Evolutionary conservation across 441 rosid species (phyloP).

Genomic region (Mallotus japonicus): DNA sequence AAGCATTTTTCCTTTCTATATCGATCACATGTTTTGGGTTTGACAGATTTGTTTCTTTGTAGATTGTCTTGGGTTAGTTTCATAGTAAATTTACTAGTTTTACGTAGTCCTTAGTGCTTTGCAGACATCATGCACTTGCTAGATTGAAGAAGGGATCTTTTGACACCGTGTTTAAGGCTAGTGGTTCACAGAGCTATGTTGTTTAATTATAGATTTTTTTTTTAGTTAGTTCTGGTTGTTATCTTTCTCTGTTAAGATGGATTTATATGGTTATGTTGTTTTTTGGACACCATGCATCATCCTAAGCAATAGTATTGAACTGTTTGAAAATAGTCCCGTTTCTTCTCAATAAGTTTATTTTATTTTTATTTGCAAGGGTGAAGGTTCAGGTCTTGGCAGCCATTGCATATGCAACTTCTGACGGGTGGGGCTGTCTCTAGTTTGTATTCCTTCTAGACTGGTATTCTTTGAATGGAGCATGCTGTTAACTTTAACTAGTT

Average conservation of each 20-base stretch:
- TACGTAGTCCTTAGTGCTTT: neutral
- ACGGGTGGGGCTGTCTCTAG: neutral
- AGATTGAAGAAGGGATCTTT: neutral
- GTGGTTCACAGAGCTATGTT: neutral
- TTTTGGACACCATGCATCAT: no score
- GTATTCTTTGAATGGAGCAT: neutral
- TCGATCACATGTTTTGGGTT: no score
- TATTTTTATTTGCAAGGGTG: neutral
- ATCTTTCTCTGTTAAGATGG: neutral
- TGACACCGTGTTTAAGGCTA: neutral
- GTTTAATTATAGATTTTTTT: no score
- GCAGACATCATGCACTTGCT: neutral
- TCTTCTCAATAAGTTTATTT: no score
- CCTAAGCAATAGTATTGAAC: no score
- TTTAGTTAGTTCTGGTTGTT: neutral
- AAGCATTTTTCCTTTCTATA: neutral
- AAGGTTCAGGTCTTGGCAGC: neutral
- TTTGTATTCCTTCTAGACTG: neutral
- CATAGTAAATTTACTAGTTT: neutral
- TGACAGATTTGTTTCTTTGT: neutral
- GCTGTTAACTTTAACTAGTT: neutral
- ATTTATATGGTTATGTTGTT: no score
- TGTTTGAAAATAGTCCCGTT: no score
- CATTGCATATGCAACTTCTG: neutral
- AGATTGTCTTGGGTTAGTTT: neutral